Evolutionary conservation across 2,329 filamentous ascomycete genomes (phyloP).

Genomic region (Coniochaeta pulveracea): DNA sequence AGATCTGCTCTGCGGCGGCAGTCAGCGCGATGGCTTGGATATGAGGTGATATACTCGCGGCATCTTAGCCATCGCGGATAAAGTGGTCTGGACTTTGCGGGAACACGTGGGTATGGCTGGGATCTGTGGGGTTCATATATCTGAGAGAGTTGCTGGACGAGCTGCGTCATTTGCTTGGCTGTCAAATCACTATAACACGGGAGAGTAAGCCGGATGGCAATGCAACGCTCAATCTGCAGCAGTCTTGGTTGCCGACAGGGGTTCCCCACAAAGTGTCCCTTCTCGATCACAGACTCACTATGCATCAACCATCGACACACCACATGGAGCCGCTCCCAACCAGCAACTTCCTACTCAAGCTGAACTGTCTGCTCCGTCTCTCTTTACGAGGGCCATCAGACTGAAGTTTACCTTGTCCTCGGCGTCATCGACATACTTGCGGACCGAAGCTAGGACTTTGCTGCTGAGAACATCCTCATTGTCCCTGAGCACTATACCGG

Average conservation of each 20-base stretch:
- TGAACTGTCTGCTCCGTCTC: too few relatives aligned
- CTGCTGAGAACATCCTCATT: constrained; percentile 43
- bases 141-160: neutral
- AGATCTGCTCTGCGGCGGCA: neutral
- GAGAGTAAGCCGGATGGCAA: neutral
- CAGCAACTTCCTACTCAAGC: too few relatives aligned
- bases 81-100: neutral
- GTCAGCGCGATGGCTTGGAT: neutral
- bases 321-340: too few relatives aligned
- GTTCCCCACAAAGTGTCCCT: too few relatives aligned
- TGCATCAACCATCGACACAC: too few relatives aligned
- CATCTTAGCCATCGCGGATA: constrained; percentile 5
- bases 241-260: too few relatives aligned
- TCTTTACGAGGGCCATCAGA: constrained; percentile 17
- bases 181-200: neutral
- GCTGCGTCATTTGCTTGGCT: neutral
- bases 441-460: constrained; percentile 43
- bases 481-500: constrained; percentile 17
- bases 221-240: neutral
- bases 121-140: constrained; percentile 3
- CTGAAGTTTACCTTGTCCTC: constrained; percentile 18
- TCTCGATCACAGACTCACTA: too few relatives aligned
- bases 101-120: neutral
- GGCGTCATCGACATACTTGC: constrained; percentile 16
- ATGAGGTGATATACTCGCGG: constrained; percentile 2